Base-by-base conservation (phyloP, 1,284 basidiomycete species). In the Cryptococcus hybrid region DNA sequence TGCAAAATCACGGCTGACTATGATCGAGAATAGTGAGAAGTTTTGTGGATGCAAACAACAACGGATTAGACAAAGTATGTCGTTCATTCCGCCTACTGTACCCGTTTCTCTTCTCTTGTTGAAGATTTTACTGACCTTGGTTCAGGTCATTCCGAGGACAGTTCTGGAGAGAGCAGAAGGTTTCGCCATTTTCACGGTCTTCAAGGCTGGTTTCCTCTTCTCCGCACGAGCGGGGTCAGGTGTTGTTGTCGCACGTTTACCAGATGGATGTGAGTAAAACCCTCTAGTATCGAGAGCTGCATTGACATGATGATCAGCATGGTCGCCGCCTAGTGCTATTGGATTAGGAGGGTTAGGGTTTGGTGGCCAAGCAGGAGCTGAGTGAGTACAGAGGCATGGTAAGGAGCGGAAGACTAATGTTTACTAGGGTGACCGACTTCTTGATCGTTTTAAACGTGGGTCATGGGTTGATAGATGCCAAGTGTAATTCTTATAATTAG, bases 281-380 rank as follows among this genome's bases (percentile, higher is more conserved):
- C 2, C 8, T 46, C 18, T 18, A 43, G 18, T 18, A 39, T 46
- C 5, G 51, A n/a, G 40, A 15, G 18, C 11, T 37, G 18, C 30
- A 18, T 38, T 30, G 24, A 46, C 11, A 35, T 13, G 9, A 18
- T 44, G 11, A 30, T 30, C 65, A 92, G 89, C 85, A 47, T 98
- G 93, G 92, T 92, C 90, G 47, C 87, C 93, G 34, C 94, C 95
- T 3, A 89, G 89, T 70, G 96, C 94, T 0, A 95, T 98, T 55
- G 94, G 92, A 18, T 88, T 92, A n/a, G 95, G 90, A 9, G 95
- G 95, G 0, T 76, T 97, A 9, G 95, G 95, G 3, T 83, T 97
- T 39, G 92, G 92, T 47, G 86, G 87, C 13, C 94, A 83, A 63
- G 75, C 72, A 11, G 82, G 82, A 18, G 81, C 80, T 1, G 81